Percentiles rank a stretch among this genome's conserved stretches.
These are phyloP conservation scores for Fusarium verticillioides DNA, from an alignment of 2,329 filamentous ascomycete genomes.

Conservation along the genomic window DNA sequence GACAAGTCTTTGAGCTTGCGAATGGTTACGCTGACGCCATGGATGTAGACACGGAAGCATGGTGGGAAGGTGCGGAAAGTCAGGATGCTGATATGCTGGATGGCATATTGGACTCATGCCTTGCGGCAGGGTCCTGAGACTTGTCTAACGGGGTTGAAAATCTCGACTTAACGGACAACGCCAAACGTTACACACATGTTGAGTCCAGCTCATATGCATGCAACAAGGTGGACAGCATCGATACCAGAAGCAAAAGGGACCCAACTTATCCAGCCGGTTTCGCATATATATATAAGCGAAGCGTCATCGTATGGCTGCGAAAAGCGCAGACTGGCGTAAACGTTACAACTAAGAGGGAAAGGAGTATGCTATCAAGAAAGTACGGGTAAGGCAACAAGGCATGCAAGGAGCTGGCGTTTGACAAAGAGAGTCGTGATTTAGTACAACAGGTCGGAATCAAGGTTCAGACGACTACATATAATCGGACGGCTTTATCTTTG, in stretches of 20 bases:
- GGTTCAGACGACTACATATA: slow-evolving; percentile 36
- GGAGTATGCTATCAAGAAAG: slow-evolving; percentile 11
- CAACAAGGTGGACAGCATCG: not conserved
- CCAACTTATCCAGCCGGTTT: not conserved
- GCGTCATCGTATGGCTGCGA: not conserved
- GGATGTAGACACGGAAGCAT: slow-evolving; percentile 68
- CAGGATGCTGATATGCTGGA: slow-evolving; percentile 65
- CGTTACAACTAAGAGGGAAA: not conserved
- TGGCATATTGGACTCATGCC: slow-evolving; percentile 65
- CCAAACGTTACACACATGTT: not conserved
- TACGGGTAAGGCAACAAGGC: slow-evolving; percentile 27
- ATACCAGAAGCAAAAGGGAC: not conserved
- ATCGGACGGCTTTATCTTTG: slow-evolving; percentile 43
- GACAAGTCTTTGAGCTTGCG: slow-evolving; percentile 51
- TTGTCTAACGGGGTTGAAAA: not conserved
- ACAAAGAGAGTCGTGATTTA: slow-evolving; percentile 28
- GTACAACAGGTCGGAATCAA: slow-evolving; percentile 23
- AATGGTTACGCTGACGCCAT: slow-evolving; percentile 67
- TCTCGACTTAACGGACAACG: not conserved
- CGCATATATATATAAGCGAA: not conserved
- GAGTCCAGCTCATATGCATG: not conserved
- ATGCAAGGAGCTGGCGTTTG: slow-evolving; percentile 43
- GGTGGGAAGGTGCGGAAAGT: slow-evolving; percentile 70
- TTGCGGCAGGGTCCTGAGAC: slow-evolving; percentile 57
- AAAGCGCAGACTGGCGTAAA: not conserved